These are phyloP conservation scores for Tetraselmis chui DNA, from an alignment of 139 green algal genomes.

Conservation along the genomic window DNA sequence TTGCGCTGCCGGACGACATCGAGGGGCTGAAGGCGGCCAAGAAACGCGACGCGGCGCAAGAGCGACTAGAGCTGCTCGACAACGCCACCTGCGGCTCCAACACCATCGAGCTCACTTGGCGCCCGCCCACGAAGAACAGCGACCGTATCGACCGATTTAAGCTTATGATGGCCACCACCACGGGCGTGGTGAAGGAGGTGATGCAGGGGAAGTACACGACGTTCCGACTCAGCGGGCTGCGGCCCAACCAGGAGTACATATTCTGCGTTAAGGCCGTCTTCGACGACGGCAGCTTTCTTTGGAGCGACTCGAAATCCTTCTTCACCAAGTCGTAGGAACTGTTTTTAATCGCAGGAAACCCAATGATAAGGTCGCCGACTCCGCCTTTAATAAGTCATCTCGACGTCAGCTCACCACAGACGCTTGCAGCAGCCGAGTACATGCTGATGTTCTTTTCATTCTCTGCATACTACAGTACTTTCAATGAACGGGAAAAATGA, in stretches of 20 bases:
- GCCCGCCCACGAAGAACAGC: conserved; percentile 65
- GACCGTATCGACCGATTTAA: conserved; percentile 73
- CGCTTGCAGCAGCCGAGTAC: too few relatives aligned
- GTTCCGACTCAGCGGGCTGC: conserved; percentile 48
- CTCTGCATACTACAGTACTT: too few relatives aligned
- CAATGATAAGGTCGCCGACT: neutral
- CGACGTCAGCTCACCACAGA: too few relatives aligned
- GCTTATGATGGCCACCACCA: conserved; percentile 75
- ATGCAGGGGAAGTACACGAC: conserved; percentile 45
- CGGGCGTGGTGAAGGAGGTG: conserved; percentile 68
- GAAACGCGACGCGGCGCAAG: conserved; percentile 16
- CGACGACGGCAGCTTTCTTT: conserved; percentile 71
- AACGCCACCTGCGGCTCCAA: conserved; percentile 28
- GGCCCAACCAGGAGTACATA: conserved; percentile 67
- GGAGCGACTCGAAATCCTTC: conserved; percentile 70
- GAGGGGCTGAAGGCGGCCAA: conserved; percentile 46
- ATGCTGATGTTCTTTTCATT: too few relatives aligned
- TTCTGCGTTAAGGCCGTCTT: conserved; percentile 84
- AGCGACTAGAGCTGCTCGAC: conserved; percentile 38
- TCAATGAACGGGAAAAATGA: too few relatives aligned
- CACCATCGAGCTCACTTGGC: conserved; percentile 58
- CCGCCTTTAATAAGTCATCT: neutral
- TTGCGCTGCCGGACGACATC: conserved; percentile 61
- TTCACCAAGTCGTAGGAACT: conserved; percentile 23
- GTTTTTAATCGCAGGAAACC: too few relatives aligned